Evolutionary conservation across 2,329 filamentous ascomycete genomes (phyloP).

Genomic region (Aureobasidium sp.): DNA sequence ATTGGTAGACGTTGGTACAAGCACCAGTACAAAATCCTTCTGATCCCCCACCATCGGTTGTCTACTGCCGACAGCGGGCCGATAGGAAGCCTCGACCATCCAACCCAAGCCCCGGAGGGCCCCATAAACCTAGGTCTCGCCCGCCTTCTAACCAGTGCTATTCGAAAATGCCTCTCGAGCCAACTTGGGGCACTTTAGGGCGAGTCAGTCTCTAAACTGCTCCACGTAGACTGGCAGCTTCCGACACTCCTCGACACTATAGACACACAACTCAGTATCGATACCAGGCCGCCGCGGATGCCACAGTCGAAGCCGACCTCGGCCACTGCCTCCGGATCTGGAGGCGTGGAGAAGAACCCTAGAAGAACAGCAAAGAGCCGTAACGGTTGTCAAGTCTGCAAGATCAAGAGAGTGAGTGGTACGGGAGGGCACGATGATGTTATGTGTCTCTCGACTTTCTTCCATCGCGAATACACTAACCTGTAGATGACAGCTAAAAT

Average conservation of each 20-base stretch:
- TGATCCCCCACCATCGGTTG: background rate
- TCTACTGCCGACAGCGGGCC: background rate
- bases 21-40: background rate
- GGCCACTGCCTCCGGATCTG: slow-evolving; percentile 5
- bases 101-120: background rate
- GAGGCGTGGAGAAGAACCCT: slow-evolving; percentile 10
- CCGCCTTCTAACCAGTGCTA: background rate
- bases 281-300: background rate
- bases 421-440: background rate
- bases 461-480: background rate
- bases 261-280: background rate
- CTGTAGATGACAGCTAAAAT: slow-evolving; percentile 25
- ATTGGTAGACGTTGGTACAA: background rate
- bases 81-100: background rate
- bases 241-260: background rate
- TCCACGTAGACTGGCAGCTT: background rate
- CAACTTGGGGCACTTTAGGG: background rate
- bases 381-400: slow-evolving; percentile 12
- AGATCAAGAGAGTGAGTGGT: slow-evolving; percentile 7
- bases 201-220: background rate
- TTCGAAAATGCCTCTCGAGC: background rate
- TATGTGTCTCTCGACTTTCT: background rate
- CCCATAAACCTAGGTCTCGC: background rate
- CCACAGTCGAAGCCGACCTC: background rate
- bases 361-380: slow-evolving; percentile 9